Evolutionary conservation across 768 basidiomycete species (phyloP).

Genomic region (Suillus placidus): DNA sequence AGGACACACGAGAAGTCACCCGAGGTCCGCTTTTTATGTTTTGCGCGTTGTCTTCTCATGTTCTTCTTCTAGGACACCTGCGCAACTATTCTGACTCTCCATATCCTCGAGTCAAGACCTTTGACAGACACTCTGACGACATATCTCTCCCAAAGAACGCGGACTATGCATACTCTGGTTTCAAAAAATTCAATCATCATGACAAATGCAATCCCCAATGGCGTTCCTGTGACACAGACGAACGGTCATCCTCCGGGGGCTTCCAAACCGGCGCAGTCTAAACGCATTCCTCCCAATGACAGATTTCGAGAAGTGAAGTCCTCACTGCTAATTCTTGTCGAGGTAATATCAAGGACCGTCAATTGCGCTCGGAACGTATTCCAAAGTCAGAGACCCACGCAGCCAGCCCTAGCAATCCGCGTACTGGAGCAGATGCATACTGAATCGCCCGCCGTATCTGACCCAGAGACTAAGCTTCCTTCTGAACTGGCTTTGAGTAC

Average conservation of each 20-base stretch:
- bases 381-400: slow-evolving; percentile 33
- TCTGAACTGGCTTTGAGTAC: slow-evolving; percentile 66
- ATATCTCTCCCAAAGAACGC: slow-evolving; percentile 71
- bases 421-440: slow-evolving; percentile 68
- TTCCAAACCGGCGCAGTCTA: slow-evolving; percentile 10
- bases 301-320: slow-evolving; percentile 56
- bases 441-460: slow-evolving; percentile 37
- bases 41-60: not conserved
- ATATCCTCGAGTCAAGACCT: slow-evolving; percentile 87
- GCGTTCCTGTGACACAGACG: slow-evolving; percentile 26
- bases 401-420: slow-evolving; percentile 51
- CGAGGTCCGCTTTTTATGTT: slow-evolving; percentile 44
- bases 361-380: slow-evolving; percentile 61
- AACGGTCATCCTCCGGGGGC: slow-evolving; percentile 40
- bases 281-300: slow-evolving; percentile 31
- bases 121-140: slow-evolving; percentile 70
- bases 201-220: slow-evolving; percentile 31
- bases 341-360: slow-evolving; percentile 61
- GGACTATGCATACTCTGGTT: slow-evolving; percentile 52
- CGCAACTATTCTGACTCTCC: slow-evolving; percentile 78
- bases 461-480: slow-evolving; percentile 38
- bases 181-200: slow-evolving; percentile 26
- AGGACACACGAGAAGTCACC: slow-evolving; percentile 57
- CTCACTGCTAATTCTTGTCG: slow-evolving; percentile 52
- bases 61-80: slow-evolving; percentile 59